Evolutionary conservation across 257 asterid genomes (phyloP).

Genomic region (Apocynum venetum): DNA sequence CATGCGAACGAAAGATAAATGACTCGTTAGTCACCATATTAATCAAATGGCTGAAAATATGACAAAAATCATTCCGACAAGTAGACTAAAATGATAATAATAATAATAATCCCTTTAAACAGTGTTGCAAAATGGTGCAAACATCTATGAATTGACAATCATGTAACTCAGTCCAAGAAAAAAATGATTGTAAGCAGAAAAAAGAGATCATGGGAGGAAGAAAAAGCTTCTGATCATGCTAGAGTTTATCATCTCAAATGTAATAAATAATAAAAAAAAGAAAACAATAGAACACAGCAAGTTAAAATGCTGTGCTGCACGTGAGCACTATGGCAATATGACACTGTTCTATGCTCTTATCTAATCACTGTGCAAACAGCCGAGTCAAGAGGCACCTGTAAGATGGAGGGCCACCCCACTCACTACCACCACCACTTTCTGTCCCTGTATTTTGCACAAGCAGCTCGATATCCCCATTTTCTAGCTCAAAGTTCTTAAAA

Average conservation of each 20-base stretch:
- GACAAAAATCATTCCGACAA: neutral
- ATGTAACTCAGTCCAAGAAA: neutral
- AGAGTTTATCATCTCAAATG: neutral
- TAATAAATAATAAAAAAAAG: too few species aligned
- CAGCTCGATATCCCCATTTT: neutral
- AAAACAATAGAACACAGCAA: neutral
- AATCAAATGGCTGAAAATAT: neutral
- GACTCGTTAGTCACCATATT: too few species aligned
- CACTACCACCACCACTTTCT: neutral
- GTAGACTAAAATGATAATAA: too few species aligned
- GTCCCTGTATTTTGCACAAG: neutral
- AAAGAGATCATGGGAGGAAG: neutral
- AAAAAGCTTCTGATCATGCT: neutral
- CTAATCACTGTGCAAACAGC: neutral
- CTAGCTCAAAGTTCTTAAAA: neutral
- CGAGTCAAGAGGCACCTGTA: neutral
- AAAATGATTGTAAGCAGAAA: neutral
- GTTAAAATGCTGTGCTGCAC: neutral
- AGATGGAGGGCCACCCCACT: constrained; percentile 5
- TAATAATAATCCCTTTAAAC: neutral
- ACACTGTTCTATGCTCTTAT: constrained; percentile 7
- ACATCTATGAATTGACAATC: neutral
- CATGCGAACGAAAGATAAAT: too few species aligned
- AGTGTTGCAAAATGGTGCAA: neutral
- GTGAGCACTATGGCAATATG: constrained; percentile 5